phyloP scores from a whole-genome alignment of 805 yeast species.

The Monosporozyma solicola region DNA sequence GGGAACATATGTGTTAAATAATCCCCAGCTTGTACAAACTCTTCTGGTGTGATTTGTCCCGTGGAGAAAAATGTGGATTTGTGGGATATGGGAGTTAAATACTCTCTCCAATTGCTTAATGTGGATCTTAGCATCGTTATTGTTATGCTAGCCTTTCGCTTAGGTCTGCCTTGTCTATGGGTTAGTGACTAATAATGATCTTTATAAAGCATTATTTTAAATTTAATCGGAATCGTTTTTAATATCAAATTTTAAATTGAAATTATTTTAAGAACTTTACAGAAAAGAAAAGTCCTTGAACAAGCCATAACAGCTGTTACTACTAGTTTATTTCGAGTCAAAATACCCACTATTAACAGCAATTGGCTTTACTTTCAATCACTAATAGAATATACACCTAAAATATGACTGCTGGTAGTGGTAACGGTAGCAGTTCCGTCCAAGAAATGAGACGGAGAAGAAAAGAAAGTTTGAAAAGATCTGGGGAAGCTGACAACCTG shows the following conservation, averaged over 20 bases:
- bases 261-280: not conserved
- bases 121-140: constrained; percentile 56
- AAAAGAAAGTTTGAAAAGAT: not conserved
- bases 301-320: not conserved
- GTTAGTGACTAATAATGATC: not conserved
- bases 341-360: not conserved
- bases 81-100: constrained; percentile 82
- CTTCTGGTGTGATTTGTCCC: constrained; percentile 94
- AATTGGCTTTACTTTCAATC: not conserved
- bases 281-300: not conserved
- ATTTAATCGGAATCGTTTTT: not conserved
- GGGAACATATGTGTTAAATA: constrained; percentile 87
- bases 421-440: not conserved
- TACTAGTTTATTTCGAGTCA: not conserved
- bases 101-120: constrained; percentile 78
- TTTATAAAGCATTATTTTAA: not conserved
- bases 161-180: not conserved
- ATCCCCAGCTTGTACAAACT: constrained; percentile 90
- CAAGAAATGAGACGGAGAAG: constrained; percentile 1
- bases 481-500: not conserved
- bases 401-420: not conserved
- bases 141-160: not conserved
- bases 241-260: not conserved
- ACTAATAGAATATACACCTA: not conserved
- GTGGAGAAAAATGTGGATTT: constrained; percentile 76